phyloP scores from a whole-genome alignment of 257 asterid species.

The Vinca minor region DNA sequence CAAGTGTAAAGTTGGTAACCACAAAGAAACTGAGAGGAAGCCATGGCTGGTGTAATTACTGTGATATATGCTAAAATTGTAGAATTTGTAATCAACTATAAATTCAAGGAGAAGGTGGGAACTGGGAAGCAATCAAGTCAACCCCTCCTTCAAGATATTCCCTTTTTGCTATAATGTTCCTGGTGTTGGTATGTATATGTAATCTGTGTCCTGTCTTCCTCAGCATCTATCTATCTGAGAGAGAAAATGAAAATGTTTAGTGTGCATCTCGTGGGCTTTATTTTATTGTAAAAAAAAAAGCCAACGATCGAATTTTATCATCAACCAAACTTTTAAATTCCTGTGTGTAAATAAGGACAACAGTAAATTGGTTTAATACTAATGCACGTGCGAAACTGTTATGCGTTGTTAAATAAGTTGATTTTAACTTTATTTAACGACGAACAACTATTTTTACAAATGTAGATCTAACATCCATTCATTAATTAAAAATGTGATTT shows the following conservation, averaged over 20 bases:
- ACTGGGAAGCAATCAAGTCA: neutral
- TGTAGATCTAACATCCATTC: too few species aligned
- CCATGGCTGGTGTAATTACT: conserved; percentile 33
- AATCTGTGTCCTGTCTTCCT: neutral
- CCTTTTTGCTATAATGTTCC: neutral
- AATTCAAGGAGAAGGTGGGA: neutral
- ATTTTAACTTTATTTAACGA: too few species aligned
- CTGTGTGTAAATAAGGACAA: too few species aligned
- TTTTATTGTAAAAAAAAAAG: conserved; percentile 3
- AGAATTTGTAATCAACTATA: neutral
- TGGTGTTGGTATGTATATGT: neutral
- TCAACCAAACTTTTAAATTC: too few species aligned
- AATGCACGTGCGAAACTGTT: too few species aligned
- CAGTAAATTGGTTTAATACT: too few species aligned
- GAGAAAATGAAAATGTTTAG: neutral
- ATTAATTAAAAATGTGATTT: too few species aligned
- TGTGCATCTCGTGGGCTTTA: conserved; percentile 18
- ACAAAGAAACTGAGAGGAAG: conserved; percentile 50
- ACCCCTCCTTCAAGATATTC: neutral
- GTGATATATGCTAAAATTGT: too few species aligned
- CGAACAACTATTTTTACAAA: too few species aligned
- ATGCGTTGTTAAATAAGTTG: too few species aligned
- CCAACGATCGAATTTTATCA: too few species aligned
- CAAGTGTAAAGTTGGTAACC: conserved; percentile 33
- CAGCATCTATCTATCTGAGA: neutral